These are phyloP conservation scores for Lenwebbia sp. DNA, from an alignment of 345 rosid species.

Conservation along the genomic window DNA sequence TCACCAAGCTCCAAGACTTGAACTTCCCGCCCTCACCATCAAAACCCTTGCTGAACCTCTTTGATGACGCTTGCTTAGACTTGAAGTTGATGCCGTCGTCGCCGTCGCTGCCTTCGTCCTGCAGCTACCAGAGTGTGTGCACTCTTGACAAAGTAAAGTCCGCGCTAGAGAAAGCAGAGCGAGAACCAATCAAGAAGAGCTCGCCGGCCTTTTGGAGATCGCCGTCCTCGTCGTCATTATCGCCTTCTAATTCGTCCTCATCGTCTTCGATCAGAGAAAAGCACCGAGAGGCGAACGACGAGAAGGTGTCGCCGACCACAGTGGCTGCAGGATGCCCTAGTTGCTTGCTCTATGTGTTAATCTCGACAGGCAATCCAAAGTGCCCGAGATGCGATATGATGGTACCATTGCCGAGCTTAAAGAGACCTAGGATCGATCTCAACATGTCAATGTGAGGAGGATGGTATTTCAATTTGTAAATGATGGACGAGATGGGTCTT, in stretches of 20 bases:
- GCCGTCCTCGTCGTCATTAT: conserved; percentile 1
- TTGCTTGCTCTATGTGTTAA: conserved; percentile 72
- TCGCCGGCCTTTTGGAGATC: conserved; percentile 23
- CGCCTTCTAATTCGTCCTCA: conserved; percentile 35
- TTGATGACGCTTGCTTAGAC: conserved; percentile 38
- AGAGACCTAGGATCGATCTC: conserved; percentile 39
- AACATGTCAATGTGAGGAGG: conserved; percentile 27
- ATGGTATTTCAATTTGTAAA: not conserved
- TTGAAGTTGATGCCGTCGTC: conserved; percentile 25
- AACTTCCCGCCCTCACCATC: conserved; percentile 40
- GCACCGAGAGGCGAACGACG: conserved; percentile 6
- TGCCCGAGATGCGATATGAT: conserved; percentile 41
- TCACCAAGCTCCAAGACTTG: conserved; percentile 23
- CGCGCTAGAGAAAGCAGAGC: conserved; percentile 64
- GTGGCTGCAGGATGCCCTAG: conserved; percentile 75
- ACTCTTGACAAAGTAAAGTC: conserved; percentile 82
- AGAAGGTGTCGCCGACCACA: conserved; percentile 13
- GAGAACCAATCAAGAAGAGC: conserved; percentile 32
- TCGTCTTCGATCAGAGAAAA: conserved; percentile 24
- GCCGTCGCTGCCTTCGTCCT: conserved; percentile 3
- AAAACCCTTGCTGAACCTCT: conserved; percentile 11
- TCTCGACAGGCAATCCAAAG: conserved; percentile 49
- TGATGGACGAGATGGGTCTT: not conserved
- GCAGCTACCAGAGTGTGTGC: conserved; percentile 67
- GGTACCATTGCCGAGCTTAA: conserved; percentile 20